phyloP scores from a whole-genome alignment of 768 basidiomycete genomes.

The Termitomyces sp. region DNA sequence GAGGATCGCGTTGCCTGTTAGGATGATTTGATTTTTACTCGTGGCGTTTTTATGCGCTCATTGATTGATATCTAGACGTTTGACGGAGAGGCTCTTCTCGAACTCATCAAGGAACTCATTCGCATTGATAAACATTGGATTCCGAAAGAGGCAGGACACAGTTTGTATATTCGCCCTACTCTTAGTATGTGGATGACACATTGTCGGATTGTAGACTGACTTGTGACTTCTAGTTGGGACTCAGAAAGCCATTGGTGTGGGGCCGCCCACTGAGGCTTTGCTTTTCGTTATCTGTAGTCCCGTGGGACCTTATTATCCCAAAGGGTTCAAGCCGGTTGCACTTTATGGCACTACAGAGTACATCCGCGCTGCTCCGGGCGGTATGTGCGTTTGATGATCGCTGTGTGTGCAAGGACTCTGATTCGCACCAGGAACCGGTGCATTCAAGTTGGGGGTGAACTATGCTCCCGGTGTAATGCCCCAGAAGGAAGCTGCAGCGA shows the following conservation, averaged over 20 bases:
- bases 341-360: conserved; percentile 81
- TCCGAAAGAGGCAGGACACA: conserved; percentile 81
- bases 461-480: conserved; percentile 87
- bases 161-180: conserved; percentile 86
- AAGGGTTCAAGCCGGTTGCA: conserved; percentile 90
- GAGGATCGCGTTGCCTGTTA: conserved; percentile 72
- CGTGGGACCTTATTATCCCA: conserved; percentile 82
- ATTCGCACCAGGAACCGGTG: conserved; percentile 60
- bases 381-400: conserved; percentile 28
- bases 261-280: conserved; percentile 72
- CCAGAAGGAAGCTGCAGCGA: conserved; percentile 67
- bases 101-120: conserved; percentile 84
- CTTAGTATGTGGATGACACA: conserved; percentile 32
- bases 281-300: conserved; percentile 83
- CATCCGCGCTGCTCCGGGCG: conserved; percentile 83
- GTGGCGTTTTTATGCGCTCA: too few species aligned
- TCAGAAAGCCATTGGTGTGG: conserved; percentile 62
- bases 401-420: background rate
- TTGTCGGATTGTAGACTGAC: background rate
- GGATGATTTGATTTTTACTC: too few species aligned
- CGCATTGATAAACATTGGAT: conserved; percentile 87
- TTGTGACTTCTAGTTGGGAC: conserved; percentile 61
- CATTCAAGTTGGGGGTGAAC: conserved; percentile 83
- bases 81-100: conserved; percentile 64
- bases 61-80: conserved; percentile 49